Evolutionary conservation across 1,284 basidiomycete genomes (phyloP).

Genomic region (Ceratobasidium papillatum): DNA sequence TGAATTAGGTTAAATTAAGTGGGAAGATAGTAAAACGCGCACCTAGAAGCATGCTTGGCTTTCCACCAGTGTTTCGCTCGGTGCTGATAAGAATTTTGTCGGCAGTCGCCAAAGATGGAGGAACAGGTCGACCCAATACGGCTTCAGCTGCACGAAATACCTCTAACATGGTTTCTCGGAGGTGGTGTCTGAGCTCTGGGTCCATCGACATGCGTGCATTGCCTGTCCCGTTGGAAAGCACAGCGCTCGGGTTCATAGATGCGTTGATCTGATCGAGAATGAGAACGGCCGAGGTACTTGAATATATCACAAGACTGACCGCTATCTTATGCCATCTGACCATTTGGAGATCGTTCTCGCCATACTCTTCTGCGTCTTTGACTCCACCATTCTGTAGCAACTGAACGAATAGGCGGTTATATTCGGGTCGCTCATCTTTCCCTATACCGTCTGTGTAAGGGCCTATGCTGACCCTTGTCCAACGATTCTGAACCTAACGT

Average conservation of each 20-base stretch:
- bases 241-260: constrained; percentile 55
- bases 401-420: constrained; percentile 46
- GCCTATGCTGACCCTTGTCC: constrained; percentile 56
- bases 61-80: constrained; percentile 52
- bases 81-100: constrained; percentile 53
- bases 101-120: constrained; percentile 51
- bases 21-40: background rate
- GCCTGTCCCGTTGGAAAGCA: constrained; percentile 54
- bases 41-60: constrained; percentile 54
- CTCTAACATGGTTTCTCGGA: constrained; percentile 54
- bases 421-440: constrained; percentile 27
- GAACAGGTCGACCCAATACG: constrained; percentile 51
- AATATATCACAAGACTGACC: constrained; percentile 37
- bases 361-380: constrained; percentile 53
- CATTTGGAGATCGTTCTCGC: constrained; percentile 53
- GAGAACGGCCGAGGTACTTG: background rate
- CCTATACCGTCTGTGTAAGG: constrained; percentile 50
- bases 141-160: constrained; percentile 52
- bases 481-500: constrained; percentile 52
- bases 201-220: constrained; percentile 54
- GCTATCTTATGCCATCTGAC: constrained; percentile 57
- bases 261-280: constrained; percentile 51
- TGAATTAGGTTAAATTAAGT: background rate
- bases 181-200: constrained; percentile 51
- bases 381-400: constrained; percentile 52